Evolutionary conservation across 352 stramenopile genomes (phyloP).

Genomic region (Phytophthora citricola): DNA sequence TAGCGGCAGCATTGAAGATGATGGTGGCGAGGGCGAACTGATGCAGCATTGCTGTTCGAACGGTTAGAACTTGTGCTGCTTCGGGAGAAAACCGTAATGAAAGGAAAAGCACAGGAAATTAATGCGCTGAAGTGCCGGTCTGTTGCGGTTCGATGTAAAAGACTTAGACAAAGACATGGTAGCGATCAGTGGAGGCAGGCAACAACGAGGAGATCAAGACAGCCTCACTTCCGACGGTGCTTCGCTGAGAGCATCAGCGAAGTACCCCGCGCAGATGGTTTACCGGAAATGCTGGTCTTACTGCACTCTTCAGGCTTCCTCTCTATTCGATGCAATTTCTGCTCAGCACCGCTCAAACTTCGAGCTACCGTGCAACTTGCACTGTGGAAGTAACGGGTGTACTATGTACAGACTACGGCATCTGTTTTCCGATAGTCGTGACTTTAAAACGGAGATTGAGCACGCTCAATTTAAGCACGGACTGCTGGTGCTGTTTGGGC

Average conservation of each 20-base stretch:
- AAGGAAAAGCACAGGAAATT: conserved; percentile 14
- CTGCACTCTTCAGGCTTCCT: background rate
- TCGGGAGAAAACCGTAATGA: conserved; percentile 29
- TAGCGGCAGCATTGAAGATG: conserved; percentile 22
- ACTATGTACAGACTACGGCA: no score
- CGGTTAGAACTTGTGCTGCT: background rate
- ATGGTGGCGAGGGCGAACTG: conserved; percentile 20
- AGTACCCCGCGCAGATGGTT: conserved; percentile 15
- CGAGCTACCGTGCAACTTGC: background rate
- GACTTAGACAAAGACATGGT: conserved; percentile 11
- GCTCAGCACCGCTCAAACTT: background rate
- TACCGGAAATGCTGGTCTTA: conserved; percentile 14
- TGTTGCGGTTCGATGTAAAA: conserved; percentile 23
- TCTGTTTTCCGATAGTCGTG: no score
- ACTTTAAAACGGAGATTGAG: no score
- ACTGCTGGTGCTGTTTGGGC: no score
- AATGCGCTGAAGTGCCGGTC: background rate
- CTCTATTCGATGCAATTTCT: background rate
- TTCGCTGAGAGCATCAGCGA: background rate
- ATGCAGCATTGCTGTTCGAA: conserved; percentile 28
- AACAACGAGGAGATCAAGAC: conserved; percentile 2
- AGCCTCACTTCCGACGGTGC: no score
- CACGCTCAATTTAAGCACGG: no score
- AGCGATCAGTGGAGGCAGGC: background rate
- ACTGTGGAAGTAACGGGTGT: no score